Evolutionary conservation across 169 alveolate species (phyloP), one percentile per base, ranked within the genome.

Genomic region (Plasmodium sp.): DNA sequence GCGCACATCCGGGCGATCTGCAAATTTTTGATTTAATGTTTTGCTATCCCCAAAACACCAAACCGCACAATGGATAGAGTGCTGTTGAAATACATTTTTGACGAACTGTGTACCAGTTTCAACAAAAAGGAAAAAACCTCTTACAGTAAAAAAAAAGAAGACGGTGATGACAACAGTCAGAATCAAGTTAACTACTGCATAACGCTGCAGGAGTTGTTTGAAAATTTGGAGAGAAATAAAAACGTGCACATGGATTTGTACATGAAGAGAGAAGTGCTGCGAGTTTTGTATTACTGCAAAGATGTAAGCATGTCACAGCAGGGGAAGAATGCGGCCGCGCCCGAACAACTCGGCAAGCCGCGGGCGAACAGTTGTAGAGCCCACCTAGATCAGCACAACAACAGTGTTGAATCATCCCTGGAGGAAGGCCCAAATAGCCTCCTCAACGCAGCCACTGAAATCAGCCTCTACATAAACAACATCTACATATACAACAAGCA

Each of bases 401-500:
- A 88, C 54, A 41, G 33, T 62, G 5, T 27, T 10, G 83, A 79
- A 80, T 9, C 58, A 3, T 72, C 62, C 22, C 72, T 36, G 33
- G 48, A 88, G 31, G n/a, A 39, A 33, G 83, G 31, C 31, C 56
- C 18, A 34, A 67, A 56, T 80, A 12, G 43, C 54, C 58, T 88
- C 39, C 48, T 88, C 6, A 88, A 58, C 34, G 7, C 81, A 6
- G 83, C 91, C 39, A 79, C 10, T 75, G 67, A 80, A 5, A 80
- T 56, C 39, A 79, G 51, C 43, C 51, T 88, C 27, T 88, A 41
- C 54, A 88, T 88, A 79, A 88, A 88, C 72, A 88, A 79, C 73
- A 80, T 88, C 81, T 88, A 88, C 56, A 88, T 88, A 58, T 88
- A 88, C 73, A 88, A 88, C 83, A 88, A 88, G 48, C 83, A 88